Evolutionary conservation across 1,139 yeast species (phyloP).

Genomic region (Kodamaea derodonti): DNA sequence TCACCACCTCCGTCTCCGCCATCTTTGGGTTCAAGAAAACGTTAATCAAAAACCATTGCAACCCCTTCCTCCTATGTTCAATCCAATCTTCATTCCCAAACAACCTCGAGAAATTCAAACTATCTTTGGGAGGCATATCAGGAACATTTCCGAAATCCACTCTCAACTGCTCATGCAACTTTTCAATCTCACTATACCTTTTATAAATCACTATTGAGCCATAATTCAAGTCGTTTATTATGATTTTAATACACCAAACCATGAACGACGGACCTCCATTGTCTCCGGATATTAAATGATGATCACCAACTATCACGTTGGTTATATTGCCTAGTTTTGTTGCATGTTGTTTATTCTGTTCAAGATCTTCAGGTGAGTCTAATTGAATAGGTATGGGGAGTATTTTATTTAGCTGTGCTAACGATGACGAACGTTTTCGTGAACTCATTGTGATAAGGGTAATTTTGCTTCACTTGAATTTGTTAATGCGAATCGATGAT

Average conservation of each 20-base stretch:
- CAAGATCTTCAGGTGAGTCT: constrained; percentile 25
- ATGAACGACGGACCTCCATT: constrained; percentile 35
- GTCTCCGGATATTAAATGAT: constrained; percentile 38
- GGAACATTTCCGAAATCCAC: constrained; percentile 50
- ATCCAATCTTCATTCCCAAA: constrained; percentile 49
- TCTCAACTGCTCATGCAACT: constrained; percentile 41
- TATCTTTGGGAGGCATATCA: constrained; percentile 61
- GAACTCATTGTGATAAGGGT: constrained; percentile 2
- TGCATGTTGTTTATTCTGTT: constrained; percentile 13
- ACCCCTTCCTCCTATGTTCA: constrained; percentile 58
- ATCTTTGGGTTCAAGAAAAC: constrained; percentile 63
- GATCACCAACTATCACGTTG: constrained; percentile 37
- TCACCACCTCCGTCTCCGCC: constrained; percentile 44
- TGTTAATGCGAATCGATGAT: too few relatives aligned
- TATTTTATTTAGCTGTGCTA: constrained; percentile 29
- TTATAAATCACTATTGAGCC: constrained; percentile 50
- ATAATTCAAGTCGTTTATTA: constrained; percentile 40
- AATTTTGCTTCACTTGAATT: too few relatives aligned
- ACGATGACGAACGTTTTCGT: constrained; percentile 5
- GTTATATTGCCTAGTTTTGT: constrained; percentile 20
- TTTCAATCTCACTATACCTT: constrained; percentile 63
- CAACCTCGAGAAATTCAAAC: constrained; percentile 44
- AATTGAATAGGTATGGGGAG: constrained; percentile 37
- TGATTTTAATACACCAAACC: constrained; percentile 47
- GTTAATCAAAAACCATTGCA: constrained; percentile 71